Evolutionary conservation across 768 basidiomycete genomes (phyloP).

Genomic region (Lyophyllum decastes): DNA sequence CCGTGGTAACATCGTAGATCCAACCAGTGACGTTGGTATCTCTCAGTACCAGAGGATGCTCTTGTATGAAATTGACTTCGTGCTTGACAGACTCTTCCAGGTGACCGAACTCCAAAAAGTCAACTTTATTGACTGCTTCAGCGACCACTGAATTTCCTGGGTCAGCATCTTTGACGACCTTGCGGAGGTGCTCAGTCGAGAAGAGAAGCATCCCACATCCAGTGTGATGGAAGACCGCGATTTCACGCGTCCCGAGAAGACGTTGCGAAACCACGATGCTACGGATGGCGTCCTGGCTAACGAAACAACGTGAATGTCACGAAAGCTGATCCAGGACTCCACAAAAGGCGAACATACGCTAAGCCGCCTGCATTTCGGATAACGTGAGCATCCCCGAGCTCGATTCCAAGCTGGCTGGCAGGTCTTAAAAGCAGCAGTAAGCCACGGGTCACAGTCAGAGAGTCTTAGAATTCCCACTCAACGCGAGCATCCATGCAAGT

Average conservation of each 20-base stretch:
- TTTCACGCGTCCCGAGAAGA: conserved; percentile 67
- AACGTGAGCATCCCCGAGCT: conserved; percentile 70
- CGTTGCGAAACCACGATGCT: conserved; percentile 74
- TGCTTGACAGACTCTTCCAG: conserved; percentile 55
- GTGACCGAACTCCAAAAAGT: conserved; percentile 55
- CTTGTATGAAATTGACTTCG: conserved; percentile 60
- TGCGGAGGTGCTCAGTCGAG: conserved; percentile 47
- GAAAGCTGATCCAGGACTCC: not conserved
- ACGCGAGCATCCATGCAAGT: conserved; percentile 79
- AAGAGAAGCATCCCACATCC: conserved; percentile 76
- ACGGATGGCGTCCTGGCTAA: conserved; percentile 63
- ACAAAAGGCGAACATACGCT: conserved; percentile 42
- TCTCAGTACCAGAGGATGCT: conserved; percentile 54
- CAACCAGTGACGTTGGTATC: conserved; percentile 62
- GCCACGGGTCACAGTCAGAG: not conserved
- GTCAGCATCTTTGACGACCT: conserved; percentile 47
- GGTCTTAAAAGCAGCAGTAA: conserved; percentile 37
- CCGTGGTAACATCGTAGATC: conserved; percentile 65
- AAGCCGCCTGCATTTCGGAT: conserved; percentile 75
- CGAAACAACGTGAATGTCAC: not conserved
- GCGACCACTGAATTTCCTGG: conserved; percentile 33
- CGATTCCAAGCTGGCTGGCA: conserved; percentile 57
- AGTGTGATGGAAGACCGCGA: conserved; percentile 71
- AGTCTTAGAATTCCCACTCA: conserved; percentile 41
- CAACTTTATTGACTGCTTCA: conserved; percentile 39